phyloP scores from a whole-genome alignment of 768 basidiomycete genomes.

The Suillus occidentalis region DNA sequence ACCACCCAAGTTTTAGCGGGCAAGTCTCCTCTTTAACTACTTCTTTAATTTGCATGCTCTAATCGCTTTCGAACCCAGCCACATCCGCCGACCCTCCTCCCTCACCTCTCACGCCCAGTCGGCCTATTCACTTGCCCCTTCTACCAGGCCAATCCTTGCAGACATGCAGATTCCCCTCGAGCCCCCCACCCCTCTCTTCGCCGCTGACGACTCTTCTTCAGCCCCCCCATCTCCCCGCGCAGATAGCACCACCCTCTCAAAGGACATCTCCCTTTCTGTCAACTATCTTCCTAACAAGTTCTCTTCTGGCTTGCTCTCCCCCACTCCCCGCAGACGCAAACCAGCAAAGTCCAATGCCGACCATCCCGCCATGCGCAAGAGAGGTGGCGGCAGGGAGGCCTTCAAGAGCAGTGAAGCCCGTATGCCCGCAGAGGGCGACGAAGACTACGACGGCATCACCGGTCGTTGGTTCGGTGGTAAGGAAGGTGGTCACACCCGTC shows the following conservation, averaged over 20 bases:
- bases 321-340: constrained; percentile 38
- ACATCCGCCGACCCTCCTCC: constrained; percentile 30
- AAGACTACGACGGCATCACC: constrained; percentile 50
- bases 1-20: background rate
- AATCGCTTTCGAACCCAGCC: background rate
- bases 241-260: background rate
- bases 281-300: constrained; percentile 82
- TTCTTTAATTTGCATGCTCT: too few relatives aligned
- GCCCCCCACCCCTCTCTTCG: constrained; percentile 43
- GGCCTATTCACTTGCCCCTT: constrained; percentile 44
- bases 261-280: constrained; percentile 47
- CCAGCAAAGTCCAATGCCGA: constrained; percentile 30
- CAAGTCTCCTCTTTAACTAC: background rate
- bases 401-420: constrained; percentile 52
- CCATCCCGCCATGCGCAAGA: constrained; percentile 46
- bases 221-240: constrained; percentile 19
- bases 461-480: constrained; percentile 42
- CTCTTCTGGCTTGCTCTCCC: constrained; percentile 45
- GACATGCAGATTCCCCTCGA: constrained; percentile 36
- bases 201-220: constrained; percentile 18
- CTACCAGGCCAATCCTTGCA: constrained; percentile 49
- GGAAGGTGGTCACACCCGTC: constrained; percentile 36
- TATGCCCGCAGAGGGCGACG: constrained; percentile 52
- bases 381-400: constrained; percentile 71
- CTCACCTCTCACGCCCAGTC: constrained; percentile 39